Conservation (phyloP, 352 stramenopile species). For the Thalassiosira mediterranea region DNA sequence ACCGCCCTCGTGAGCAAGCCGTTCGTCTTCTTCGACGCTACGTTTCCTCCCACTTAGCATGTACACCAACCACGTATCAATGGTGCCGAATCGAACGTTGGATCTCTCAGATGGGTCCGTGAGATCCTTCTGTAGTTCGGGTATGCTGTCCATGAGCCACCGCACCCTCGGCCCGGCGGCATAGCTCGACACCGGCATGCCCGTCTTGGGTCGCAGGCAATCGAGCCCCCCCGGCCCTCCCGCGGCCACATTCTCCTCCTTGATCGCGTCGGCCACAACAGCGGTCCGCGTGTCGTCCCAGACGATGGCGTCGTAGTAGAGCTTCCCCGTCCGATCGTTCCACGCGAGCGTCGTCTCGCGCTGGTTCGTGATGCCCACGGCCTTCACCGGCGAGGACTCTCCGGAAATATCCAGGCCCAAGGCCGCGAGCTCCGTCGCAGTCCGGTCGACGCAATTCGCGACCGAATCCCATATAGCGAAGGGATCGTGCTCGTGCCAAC, state of each 20-base stretch:
- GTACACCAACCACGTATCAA: slow-evolving; percentile 98
- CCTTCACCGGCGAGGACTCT: slow-evolving; percentile 80
- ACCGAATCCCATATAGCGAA: slow-evolving; percentile 90
- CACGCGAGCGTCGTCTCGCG: slow-evolving; percentile 97
- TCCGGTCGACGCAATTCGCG: slow-evolving; percentile 53
- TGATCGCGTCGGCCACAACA: slow-evolving; percentile 86
- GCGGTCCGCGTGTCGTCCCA: slow-evolving; percentile 97
- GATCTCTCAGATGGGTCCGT: slow-evolving; percentile 57
- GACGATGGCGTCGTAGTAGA: slow-evolving; percentile 98
- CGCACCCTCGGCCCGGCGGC: slow-evolving; percentile 98
- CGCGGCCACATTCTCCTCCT: slow-evolving; percentile 47
- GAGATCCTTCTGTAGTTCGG: slow-evolving; percentile 87
- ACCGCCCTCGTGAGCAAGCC: slow-evolving; percentile 79
- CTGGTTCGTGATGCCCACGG: slow-evolving; percentile 99
- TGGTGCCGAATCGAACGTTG: slow-evolving; percentile 95
- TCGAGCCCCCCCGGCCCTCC: slow-evolving; percentile 57
- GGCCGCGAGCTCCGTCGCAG: slow-evolving; percentile 72
- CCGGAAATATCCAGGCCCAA: slow-evolving; percentile 27
- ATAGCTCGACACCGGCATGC: slow-evolving; percentile 96
- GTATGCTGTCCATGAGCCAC: slow-evolving; percentile 96
- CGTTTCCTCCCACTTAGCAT: slow-evolving; percentile 87
- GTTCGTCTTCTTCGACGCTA: slow-evolving; percentile 29
- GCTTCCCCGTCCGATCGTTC: slow-evolving; percentile 91
- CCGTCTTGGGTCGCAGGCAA: slow-evolving; percentile 86
- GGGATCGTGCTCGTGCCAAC: slow-evolving; percentile 97